Conservation (phyloP, 2,329 filamentous ascomycete genomes). For the Clonostachys byssicola region DNA sequence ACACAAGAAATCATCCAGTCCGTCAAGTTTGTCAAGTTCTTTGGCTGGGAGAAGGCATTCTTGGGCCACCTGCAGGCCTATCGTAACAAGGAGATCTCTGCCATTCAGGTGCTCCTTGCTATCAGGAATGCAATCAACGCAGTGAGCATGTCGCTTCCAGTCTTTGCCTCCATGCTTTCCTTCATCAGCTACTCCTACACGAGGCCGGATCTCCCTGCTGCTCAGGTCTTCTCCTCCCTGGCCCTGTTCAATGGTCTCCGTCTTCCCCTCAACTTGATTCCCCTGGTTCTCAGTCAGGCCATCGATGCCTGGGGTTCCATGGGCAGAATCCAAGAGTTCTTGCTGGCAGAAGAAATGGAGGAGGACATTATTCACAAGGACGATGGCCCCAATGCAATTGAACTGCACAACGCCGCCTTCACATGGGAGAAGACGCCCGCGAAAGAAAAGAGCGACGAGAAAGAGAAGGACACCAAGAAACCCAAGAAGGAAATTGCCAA, state of each 20-base stretch:
- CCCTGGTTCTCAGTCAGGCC: slow-evolving; percentile 81
- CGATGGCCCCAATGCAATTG: slow-evolving; percentile 64
- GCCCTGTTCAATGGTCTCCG: slow-evolving; percentile 90
- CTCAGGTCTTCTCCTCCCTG: slow-evolving; percentile 85
- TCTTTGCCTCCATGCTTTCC: slow-evolving; percentile 91
- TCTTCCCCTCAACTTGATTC: slow-evolving; percentile 84
- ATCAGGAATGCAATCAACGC: slow-evolving; percentile 85
- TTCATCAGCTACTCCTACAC: slow-evolving; percentile 79
- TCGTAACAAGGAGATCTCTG: slow-evolving; percentile 69
- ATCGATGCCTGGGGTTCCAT: slow-evolving; percentile 87
- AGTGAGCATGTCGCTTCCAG: slow-evolving; percentile 79
- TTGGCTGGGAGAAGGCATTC: slow-evolving; percentile 91
- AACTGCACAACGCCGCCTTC: slow-evolving; percentile 70
- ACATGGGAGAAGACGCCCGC: slow-evolving; percentile 74
- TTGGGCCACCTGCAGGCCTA: slow-evolving; percentile 71
- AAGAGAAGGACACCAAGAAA: slow-evolving; percentile 27
- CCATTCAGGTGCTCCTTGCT: slow-evolving; percentile 79
- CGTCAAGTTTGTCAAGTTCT: slow-evolving; percentile 93
- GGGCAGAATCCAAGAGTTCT: slow-evolving; percentile 80
- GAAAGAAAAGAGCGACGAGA: slow-evolving; percentile 30
- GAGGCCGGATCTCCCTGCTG: slow-evolving; percentile 65
- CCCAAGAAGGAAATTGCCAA: slow-evolving; percentile 14
- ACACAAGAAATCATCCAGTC: slow-evolving; percentile 91
- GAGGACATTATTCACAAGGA: slow-evolving; percentile 59
- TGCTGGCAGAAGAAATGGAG: slow-evolving; percentile 78